Evolutionary conservation across 495 filamentous ascomycete species (phyloP), one percentile per base, ranked within the genome.

Genomic region (Schizothecium vesticola): DNA sequence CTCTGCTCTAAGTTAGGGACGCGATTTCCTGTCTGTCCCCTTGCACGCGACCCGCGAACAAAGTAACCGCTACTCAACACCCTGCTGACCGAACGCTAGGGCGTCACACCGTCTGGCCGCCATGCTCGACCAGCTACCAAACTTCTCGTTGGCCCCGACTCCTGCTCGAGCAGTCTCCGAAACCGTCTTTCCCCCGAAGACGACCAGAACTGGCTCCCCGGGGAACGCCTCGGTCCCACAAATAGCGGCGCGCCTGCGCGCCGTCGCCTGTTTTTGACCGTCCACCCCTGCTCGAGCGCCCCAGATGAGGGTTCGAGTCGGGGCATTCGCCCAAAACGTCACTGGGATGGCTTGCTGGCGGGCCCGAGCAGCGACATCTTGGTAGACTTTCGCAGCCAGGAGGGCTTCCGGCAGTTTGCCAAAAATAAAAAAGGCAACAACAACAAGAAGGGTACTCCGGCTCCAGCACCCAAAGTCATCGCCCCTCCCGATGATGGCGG

Each of bases 301-400:
- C 4, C 19, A 12, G 43, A n/a, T n/a, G 16, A n/a, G 43, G 19
- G 19, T 9, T 51, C 43, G 43, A 9, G 6, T 51, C 16, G 19
- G 12, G 59, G 61, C 36, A 36, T 68, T 4, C 57, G 28, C 25
- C 67, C 59, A 43, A 61, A 59, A 31, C 25, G 65, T 23, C 69
- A 60, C 25, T 68, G 74, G 9, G 58, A 71, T 21, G 72, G 67
- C 59, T 60, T 78, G 24, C 51, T 77, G 33, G 59, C 55, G 21
- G 75, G 78, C 64, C 79, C 79, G 24, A 77, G 65, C 55, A 71
- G 71, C 62, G 70, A 73, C n/a, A 63, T 73, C n/a, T 69, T 65
- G 23, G 72, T 86, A 59, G 81, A 86, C 69, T 78, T 85, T 31
- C 67, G 70, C 3, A 80, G 79, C n/a, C 72, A 84, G 51, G 79